Evolutionary conservation across 148 eudicot genomes (phyloP).

Genomic region (Silene latifolia): DNA sequence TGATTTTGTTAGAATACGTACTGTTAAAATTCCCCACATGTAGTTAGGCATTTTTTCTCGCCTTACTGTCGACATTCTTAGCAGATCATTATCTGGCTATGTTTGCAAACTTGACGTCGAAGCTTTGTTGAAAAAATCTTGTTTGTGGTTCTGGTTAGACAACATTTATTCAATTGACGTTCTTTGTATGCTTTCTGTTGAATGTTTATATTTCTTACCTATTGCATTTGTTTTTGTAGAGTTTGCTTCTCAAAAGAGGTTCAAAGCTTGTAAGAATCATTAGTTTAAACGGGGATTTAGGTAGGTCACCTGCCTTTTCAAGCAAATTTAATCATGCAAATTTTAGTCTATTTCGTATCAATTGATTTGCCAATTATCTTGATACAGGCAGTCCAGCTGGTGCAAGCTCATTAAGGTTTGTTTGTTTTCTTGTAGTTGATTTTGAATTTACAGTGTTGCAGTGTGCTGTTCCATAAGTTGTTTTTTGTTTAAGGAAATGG

Average conservation of each 20-base stretch:
- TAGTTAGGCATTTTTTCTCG: background rate
- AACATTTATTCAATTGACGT: background rate
- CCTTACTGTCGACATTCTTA: background rate
- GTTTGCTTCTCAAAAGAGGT: constrained; percentile 28
- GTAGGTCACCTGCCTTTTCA: constrained; percentile 19
- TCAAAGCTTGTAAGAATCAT: constrained; percentile 21
- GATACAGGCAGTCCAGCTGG: constrained; percentile 26
- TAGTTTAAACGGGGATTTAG: constrained; percentile 21
- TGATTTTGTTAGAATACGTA: background rate
- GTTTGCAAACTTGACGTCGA: background rate
- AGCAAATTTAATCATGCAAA: background rate
- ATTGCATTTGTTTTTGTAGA: constrained; percentile 21
- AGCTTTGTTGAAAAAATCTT: background rate
- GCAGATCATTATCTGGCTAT: background rate
- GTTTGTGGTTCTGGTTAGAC: background rate
- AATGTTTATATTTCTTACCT: background rate
- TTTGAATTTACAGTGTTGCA: background rate
- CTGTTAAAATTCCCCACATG: background rate
- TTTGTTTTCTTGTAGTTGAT: background rate
- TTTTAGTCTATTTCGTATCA: constrained; percentile 1
- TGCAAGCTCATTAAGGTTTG: constrained; percentile 30
- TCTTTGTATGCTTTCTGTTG: background rate
- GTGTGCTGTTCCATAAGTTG: background rate
- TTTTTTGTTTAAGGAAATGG: background rate
- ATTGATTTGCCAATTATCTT: constrained; percentile 12